A percentile compares a stretch with the other conserved stretches of the same genome.
These are phyloP conservation scores for Arabis hirsuta DNA, from an alignment of 345 rosid genomes.

Conservation along the genomic window DNA sequence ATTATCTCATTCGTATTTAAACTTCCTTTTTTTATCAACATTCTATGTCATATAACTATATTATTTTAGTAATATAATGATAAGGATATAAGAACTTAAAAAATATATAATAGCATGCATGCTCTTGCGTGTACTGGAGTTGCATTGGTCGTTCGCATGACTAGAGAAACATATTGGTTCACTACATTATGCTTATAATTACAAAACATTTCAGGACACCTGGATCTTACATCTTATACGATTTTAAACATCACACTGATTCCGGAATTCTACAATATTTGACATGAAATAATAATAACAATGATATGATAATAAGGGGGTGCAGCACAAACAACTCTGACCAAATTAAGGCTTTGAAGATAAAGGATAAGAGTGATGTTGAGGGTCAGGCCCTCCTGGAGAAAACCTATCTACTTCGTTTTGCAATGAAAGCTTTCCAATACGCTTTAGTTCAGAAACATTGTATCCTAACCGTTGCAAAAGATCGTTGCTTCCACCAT, in stretches of 20 bases:
- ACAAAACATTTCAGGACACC: constrained; percentile 16
- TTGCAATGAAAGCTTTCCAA: constrained; percentile 22
- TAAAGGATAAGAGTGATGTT: constrained; percentile 43
- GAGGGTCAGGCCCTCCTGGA: constrained; percentile 49
- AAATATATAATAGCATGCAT: constrained; percentile 15
- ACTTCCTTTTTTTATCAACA: no score
- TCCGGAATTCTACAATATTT: background rate
- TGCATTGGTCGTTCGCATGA: constrained; percentile 5
- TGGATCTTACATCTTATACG: constrained; percentile 24
- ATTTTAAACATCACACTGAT: constrained; percentile 14
- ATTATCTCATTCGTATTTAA: no score
- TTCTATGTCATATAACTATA: background rate
- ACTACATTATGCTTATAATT: background rate
- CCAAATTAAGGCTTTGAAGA: constrained; percentile 34
- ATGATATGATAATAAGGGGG: background rate
- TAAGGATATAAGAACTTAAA: background rate
- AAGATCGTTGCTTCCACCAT: constrained; percentile 34
- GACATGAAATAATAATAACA: background rate
- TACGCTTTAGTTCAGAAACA: constrained; percentile 35
- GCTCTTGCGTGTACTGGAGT: background rate
- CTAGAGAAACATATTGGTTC: background rate
- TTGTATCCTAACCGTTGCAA: constrained; percentile 44
- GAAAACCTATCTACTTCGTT: constrained; percentile 38
- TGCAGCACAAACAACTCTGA: constrained; percentile 19
- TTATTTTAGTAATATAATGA: background rate